Evolutionary conservation across 139 green algal genomes (phyloP).

Genomic region (Desmodesmus armatus): DNA sequence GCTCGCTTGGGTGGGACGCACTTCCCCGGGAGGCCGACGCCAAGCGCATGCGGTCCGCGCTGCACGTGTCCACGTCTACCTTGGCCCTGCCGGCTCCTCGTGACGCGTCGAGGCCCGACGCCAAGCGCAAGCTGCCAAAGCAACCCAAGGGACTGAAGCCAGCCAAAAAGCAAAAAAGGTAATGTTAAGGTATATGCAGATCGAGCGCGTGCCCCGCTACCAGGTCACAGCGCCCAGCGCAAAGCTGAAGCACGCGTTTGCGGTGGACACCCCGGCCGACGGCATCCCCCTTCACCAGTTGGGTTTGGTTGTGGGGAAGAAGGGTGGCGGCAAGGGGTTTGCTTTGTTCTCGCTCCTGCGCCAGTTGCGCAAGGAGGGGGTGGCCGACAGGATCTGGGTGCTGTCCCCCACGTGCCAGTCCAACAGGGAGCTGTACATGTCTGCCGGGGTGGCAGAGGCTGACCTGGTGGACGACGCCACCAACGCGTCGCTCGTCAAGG

Average conservation of each 20-base stretch:
- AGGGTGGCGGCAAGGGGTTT: slow-evolving; percentile 22
- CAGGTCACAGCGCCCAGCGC: neutral
- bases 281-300: slow-evolving; percentile 18
- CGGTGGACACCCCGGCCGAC: slow-evolving; percentile 2
- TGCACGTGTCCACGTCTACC: no score
- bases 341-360: neutral
- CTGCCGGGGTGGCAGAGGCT: neutral
- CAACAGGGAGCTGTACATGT: no score
- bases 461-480: slow-evolving; percentile 1
- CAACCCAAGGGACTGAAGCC: no score
- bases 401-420: slow-evolving; percentile 4
- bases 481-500: neutral
- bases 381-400: slow-evolving; percentile 11
- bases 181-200: no score
- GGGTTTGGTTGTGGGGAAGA: neutral
- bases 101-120: no score
- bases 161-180: no score
- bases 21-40: no score
- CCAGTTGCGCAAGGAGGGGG: neutral
- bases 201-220: slow-evolving; percentile 1
- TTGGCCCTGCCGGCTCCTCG: no score
- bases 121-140: no score
- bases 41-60: no score
- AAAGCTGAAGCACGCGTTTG: slow-evolving; percentile 13
- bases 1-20: no score